phyloP scores from a whole-genome alignment of 179 eudicot species.

The Vitellaria paradoxa region DNA sequence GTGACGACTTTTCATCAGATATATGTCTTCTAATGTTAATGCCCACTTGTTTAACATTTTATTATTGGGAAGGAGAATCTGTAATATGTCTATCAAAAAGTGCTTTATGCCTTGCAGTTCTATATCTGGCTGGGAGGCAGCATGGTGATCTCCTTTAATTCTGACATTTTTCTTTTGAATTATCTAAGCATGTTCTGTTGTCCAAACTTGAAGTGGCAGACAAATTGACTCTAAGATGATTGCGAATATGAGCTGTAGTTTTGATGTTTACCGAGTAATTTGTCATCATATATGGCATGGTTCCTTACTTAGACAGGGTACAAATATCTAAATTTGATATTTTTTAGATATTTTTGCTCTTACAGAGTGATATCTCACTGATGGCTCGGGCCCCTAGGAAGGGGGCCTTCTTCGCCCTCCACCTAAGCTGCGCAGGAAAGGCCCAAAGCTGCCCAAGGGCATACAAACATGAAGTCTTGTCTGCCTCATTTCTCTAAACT shows the following conservation, averaged over 20 bases:
- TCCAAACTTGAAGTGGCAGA: slow-evolving; percentile 4
- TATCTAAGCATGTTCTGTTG: slow-evolving; percentile 5
- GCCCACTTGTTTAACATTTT: not conserved
- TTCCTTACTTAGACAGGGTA: no score
- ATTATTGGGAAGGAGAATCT: not conserved
- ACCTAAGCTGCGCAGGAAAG: no score
- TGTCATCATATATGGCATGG: no score
- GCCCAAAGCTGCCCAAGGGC: no score
- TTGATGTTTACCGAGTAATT: not conserved
- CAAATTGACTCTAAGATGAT: not conserved
- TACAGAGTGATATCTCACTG: no score
- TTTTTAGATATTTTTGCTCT: no score
- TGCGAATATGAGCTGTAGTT: not conserved
- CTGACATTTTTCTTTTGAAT: not conserved
- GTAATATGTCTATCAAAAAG: not conserved
- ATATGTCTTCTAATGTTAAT: not conserved
- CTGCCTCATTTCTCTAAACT: not conserved
- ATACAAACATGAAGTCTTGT: not conserved
- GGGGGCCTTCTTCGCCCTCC: no score
- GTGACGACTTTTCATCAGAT: not conserved
- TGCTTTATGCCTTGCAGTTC: not conserved
- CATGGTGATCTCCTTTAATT: slow-evolving; percentile 1
- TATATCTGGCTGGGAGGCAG: not conserved
- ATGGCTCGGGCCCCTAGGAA: no score
- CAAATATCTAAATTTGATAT: no score